A percentile compares a stretch with the other conserved stretches of the same genome.
Evolutionary conservation across 2,329 filamentous ascomycete genomes (phyloP).

Genomic region (Hypoxylon sp.): DNA sequence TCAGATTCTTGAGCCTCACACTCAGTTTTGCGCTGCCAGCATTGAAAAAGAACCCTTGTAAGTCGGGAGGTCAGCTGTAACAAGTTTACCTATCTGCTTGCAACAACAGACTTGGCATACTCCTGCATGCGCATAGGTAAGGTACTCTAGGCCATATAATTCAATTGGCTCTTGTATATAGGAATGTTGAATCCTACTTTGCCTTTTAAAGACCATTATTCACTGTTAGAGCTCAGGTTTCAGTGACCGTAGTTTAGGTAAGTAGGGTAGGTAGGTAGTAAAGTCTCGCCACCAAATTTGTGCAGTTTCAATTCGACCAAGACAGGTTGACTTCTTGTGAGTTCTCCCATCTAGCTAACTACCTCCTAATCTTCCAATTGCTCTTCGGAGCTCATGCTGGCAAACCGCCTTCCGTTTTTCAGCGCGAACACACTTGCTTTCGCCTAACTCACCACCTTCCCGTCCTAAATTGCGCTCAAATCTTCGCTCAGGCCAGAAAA

Average conservation of each 20-base stretch:
- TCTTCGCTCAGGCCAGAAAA: constrained; percentile 11
- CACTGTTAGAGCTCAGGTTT: background rate
- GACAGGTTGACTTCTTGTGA: constrained; percentile 3
- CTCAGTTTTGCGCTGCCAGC: background rate
- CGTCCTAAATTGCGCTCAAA: constrained; percentile 3
- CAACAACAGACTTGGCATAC: no score
- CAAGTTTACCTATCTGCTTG: background rate
- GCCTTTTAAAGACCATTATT: background rate
- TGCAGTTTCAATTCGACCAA: constrained; percentile 16
- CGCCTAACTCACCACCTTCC: constrained; percentile 10
- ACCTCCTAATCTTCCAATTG: no score
- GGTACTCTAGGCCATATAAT: no score
- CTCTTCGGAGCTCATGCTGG: constrained; percentile 7
- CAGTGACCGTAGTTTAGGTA: background rate
- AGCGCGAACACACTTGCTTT: background rate
- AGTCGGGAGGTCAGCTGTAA: constrained; percentile 38
- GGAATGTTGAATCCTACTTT: background rate
- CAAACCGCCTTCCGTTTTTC: constrained; percentile 3
- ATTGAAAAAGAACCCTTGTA: constrained; percentile 5
- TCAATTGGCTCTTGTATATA: background rate
- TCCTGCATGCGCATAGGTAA: no score
- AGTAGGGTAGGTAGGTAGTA: background rate
- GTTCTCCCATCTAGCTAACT: constrained; percentile 13
- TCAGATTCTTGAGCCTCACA: constrained; percentile 38
- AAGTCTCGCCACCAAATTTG: constrained; percentile 2